Base-by-base conservation (phyloP, 805 yeast genomes). In the Jamesozyma hellenica region DNA sequence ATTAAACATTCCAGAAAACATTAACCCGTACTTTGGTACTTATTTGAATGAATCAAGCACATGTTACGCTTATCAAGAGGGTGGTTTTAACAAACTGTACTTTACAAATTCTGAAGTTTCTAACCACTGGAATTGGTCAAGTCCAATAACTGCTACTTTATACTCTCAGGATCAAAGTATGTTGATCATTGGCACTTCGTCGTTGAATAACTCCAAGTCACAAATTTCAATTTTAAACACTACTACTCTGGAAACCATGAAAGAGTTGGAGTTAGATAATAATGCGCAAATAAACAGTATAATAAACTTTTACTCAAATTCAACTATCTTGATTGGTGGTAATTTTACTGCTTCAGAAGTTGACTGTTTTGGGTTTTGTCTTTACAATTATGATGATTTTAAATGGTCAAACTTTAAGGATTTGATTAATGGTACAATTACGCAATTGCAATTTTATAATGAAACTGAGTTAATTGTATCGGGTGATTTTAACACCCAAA, bases 311-410 rank as follows among this genome's bases (percentile, higher is more conserved):
- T 64, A 64, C 18, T 61, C 58, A 23, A 64, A 67, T 23, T 39
- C 61, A 7, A 63, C 70, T 2, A 49, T 66, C 15, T 60, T 86
- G 21, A 65, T 83, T 11, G 95, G 82, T 30, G 96, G 96, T 18
- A 66, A 71, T 32, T 86, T 83, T 54, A 55, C 66, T 16, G 78
- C 82, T 2, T 79, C 81, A 0, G 63, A 74, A 4, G 60, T 71
- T 26, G 58, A 62, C 19, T 87, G 95, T 59, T 56, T 66, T 2
- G 70, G 75, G 1, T 58, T 88, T 28, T 87, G 96, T 56, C 61
- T 79, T 28, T 84, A 74, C 54, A 79, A 79, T 49, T 56, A 76
- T 44, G 53, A 60, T 3, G 64, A 67, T 26, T 63, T 72, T 0
- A 62, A 77, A 16, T 80, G 94, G 83, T 63, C 55, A 4, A 48